phyloP scores from a whole-genome alignment of 2,329 filamentous ascomycete species.

The Rhinocladiella mackenziei region DNA sequence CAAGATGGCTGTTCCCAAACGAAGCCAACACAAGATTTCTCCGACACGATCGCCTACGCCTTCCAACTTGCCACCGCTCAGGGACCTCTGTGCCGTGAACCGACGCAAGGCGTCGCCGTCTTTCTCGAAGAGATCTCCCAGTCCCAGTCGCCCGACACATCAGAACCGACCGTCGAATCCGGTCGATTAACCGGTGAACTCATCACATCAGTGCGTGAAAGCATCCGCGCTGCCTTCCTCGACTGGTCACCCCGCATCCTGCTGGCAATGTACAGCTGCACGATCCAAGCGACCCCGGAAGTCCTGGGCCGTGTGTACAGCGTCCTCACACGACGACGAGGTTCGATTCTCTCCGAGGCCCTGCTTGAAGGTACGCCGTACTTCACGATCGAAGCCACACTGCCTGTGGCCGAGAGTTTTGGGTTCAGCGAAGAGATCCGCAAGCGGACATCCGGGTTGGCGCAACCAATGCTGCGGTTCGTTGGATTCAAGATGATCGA shows the following conservation, averaged over 20 bases:
- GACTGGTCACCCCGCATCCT: conserved; percentile 96
- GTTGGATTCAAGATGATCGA: conserved; percentile 79
- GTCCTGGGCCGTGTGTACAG: conserved; percentile 93
- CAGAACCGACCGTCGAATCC: conserved; percentile 55
- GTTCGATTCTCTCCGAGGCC: conserved; percentile 80
- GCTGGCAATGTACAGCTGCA: conserved; percentile 95
- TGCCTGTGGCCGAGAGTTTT: conserved; percentile 92
- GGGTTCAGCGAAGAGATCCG: conserved; percentile 96
- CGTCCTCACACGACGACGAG: conserved; percentile 91
- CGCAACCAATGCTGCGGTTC: conserved; percentile 89
- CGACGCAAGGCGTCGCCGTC: conserved; percentile 87
- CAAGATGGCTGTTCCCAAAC: conserved; percentile 37
- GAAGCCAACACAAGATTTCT: conserved; percentile 61
- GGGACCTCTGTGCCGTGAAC: conserved; percentile 87
- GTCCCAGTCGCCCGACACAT: conserved; percentile 41
- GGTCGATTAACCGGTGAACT: conserved; percentile 87
- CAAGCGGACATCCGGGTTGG: conserved; percentile 85
- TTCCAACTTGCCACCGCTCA: conserved; percentile 90
- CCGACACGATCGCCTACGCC: conserved; percentile 86
- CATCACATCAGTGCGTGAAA: conserved; percentile 80
- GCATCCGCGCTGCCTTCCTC: conserved; percentile 80
- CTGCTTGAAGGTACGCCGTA: conserved; percentile 96
- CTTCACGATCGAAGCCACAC: conserved; percentile 82
- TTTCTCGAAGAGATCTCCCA: conserved; percentile 77
- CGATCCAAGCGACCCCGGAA: conserved; percentile 88